phyloP scores from a whole-genome alignment of 768 basidiomycete genomes.

The Russula dissimulans region DNA sequence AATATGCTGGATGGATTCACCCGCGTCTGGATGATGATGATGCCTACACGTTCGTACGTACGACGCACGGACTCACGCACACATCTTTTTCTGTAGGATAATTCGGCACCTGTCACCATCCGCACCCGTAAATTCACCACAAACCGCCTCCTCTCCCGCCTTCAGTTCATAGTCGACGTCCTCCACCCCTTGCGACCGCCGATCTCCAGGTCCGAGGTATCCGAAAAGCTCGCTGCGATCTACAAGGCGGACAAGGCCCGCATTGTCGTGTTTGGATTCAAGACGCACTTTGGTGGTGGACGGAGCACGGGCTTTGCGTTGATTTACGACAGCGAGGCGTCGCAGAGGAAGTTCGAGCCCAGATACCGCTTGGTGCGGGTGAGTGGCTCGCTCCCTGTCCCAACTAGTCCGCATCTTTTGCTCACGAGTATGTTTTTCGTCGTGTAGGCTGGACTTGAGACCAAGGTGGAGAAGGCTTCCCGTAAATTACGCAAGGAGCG shows the following conservation, averaged over 20 bases:
- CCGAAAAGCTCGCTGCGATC: slow-evolving; percentile 82
- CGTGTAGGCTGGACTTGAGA: slow-evolving; percentile 50
- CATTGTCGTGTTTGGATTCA: slow-evolving; percentile 90
- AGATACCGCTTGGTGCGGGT: slow-evolving; percentile 91
- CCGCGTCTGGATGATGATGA: slow-evolving; percentile 26
- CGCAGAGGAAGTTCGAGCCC: slow-evolving; percentile 97
- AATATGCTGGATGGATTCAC: slow-evolving; percentile 28
- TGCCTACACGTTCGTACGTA: background rate
- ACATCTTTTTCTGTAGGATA: slow-evolving; percentile 44
- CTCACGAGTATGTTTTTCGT: background rate
- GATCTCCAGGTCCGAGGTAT: slow-evolving; percentile 85
- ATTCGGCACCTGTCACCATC: slow-evolving; percentile 81
- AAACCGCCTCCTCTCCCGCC: slow-evolving; percentile 92
- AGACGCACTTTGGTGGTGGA: slow-evolving; percentile 97
- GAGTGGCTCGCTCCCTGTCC: slow-evolving; percentile 28
- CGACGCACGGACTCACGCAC: slow-evolving; percentile 15
- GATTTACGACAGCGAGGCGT: slow-evolving; percentile 93
- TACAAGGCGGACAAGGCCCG: slow-evolving; percentile 92
- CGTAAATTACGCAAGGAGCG: slow-evolving; percentile 99
- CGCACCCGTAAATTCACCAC: slow-evolving; percentile 99
- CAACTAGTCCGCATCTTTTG: background rate
- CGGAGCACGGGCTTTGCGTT: slow-evolving; percentile 93
- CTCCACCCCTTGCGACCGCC: slow-evolving; percentile 94
- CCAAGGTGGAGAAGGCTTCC: slow-evolving; percentile 84
- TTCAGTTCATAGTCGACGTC: slow-evolving; percentile 92